Conservation (phyloP, 2,329 filamentous ascomycete species). For the Microcyclospora tardicrescens region DNA sequence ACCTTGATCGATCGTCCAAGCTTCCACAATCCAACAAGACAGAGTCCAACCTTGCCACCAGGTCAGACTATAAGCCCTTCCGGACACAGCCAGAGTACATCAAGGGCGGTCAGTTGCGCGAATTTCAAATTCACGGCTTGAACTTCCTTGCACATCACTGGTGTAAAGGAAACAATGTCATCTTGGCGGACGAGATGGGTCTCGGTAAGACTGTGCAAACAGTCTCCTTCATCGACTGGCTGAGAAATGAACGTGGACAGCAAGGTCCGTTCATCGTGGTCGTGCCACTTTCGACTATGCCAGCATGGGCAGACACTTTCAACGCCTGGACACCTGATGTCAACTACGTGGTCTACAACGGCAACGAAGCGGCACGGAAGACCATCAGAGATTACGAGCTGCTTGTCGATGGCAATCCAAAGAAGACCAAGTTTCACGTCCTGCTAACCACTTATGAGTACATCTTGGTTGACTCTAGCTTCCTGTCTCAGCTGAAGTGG, state of each 20-base stretch:
- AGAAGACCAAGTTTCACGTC: conserved; percentile 93
- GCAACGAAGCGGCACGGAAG: conserved; percentile 70
- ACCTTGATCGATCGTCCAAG: conserved; percentile 67
- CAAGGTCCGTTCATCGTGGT: conserved; percentile 94
- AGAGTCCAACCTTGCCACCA: conserved; percentile 63
- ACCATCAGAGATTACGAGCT: conserved; percentile 88
- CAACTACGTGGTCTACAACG: conserved; percentile 94
- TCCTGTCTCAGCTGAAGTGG: conserved; percentile 87
- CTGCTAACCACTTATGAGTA: conserved; percentile 96
- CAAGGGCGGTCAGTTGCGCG: conserved; percentile 68
- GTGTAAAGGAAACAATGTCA: conserved; percentile 88
- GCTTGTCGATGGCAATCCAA: conserved; percentile 70
- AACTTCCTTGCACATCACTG: conserved; percentile 96
- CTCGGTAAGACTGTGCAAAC: conserved; percentile 97
- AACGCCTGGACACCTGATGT: conserved; percentile 91
- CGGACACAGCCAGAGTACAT: conserved; percentile 78
- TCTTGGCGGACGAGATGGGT: conserved; percentile 97
- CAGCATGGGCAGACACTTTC: conserved; percentile 96
- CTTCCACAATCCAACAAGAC: conserved; percentile 67
- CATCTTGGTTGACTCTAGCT: conserved; percentile 71
- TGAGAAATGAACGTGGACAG: conserved; percentile 76
- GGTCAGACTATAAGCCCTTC: conserved; percentile 57
- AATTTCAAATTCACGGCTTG: conserved; percentile 85
- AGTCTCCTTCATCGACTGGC: conserved; percentile 92
- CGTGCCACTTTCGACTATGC: conserved; percentile 93